phyloP scores from a whole-genome alignment of 176 grass and related monocot genomes.

The Coix lacrymajobi region DNA sequence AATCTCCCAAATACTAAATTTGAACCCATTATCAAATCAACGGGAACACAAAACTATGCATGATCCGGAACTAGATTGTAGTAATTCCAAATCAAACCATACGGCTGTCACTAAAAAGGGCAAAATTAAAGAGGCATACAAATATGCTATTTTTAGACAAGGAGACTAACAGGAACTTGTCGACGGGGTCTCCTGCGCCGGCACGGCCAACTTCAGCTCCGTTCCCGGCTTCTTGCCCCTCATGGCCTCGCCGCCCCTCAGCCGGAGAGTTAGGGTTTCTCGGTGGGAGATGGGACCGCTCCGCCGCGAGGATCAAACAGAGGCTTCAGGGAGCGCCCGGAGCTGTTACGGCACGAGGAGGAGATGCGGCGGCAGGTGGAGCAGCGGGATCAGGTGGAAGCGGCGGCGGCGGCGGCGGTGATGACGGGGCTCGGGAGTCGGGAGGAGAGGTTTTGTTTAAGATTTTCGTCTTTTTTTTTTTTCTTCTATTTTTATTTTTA shows the following conservation, averaged over 20 bases:
- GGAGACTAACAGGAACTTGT: constrained; percentile 64
- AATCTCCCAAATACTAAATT: neutral
- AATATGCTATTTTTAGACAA: neutral
- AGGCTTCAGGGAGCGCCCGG: neutral
- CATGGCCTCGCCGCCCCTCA: constrained; percentile 40
- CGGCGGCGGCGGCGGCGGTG: neutral
- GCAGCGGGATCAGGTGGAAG: neutral
- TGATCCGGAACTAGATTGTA: neutral
- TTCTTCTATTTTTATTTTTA: neutral
- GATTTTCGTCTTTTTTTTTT: neutral
- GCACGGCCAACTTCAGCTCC: constrained; percentile 73
- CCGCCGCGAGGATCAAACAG: neutral
- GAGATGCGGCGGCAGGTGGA: neutral
- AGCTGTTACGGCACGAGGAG: neutral
- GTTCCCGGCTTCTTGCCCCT: constrained; percentile 59
- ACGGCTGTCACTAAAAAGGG: neutral
- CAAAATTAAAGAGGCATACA: neutral
- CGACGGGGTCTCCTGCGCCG: constrained; percentile 65
- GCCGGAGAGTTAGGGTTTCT: constrained; percentile 30
- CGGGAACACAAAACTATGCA: neutral
- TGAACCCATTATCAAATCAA: neutral
- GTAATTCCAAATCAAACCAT: neutral
- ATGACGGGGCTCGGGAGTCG: neutral
- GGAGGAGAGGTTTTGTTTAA: neutral
- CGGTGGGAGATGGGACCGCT: neutral